Evolutionary conservation across 805 yeast genomes (phyloP).

Genomic region (Kuraishia piskuri): DNA sequence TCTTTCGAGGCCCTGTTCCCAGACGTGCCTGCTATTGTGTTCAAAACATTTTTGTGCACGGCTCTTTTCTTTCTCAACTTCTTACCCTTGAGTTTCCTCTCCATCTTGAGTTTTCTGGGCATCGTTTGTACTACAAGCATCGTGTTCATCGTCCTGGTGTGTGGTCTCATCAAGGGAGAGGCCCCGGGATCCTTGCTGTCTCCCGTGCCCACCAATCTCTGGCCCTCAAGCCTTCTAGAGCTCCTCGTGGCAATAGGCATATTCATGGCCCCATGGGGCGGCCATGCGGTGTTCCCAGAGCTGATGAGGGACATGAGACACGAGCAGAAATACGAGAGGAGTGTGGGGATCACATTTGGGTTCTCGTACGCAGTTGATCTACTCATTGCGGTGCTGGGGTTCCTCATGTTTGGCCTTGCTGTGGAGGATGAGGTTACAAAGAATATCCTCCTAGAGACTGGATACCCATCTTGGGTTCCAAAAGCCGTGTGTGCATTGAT

Average conservation of each 20-base stretch:
- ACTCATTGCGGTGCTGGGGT: slow-evolving; percentile 59
- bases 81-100: slow-evolving; percentile 64
- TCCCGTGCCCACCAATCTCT: slow-evolving; percentile 57
- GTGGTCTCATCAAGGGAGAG: slow-evolving; percentile 53
- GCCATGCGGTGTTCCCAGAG: slow-evolving; percentile 76
- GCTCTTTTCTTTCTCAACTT: slow-evolving; percentile 41
- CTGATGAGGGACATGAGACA: slow-evolving; percentile 64
- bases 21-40: slow-evolving; percentile 24
- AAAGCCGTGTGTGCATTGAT: slow-evolving; percentile 54
- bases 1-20: slow-evolving; percentile 45
- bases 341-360: slow-evolving; percentile 49
- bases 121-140: slow-evolving; percentile 63
- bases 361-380: slow-evolving; percentile 54
- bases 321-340: slow-evolving; percentile 44
- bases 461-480: slow-evolving; percentile 39
- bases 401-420: slow-evolving; percentile 44
- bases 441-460: slow-evolving; percentile 31
- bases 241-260: slow-evolving; percentile 57
- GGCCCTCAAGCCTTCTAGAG: slow-evolving; percentile 47
- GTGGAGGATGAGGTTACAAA: slow-evolving; percentile 46
- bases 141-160: slow-evolving; percentile 44
- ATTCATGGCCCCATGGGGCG: slow-evolving; percentile 77
- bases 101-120: slow-evolving; percentile 63
- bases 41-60: slow-evolving; percentile 32
- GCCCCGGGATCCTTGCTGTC: slow-evolving; percentile 69